phyloP scores from a whole-genome alignment of 805 yeast species.

The Yarrowia bubula region DNA sequence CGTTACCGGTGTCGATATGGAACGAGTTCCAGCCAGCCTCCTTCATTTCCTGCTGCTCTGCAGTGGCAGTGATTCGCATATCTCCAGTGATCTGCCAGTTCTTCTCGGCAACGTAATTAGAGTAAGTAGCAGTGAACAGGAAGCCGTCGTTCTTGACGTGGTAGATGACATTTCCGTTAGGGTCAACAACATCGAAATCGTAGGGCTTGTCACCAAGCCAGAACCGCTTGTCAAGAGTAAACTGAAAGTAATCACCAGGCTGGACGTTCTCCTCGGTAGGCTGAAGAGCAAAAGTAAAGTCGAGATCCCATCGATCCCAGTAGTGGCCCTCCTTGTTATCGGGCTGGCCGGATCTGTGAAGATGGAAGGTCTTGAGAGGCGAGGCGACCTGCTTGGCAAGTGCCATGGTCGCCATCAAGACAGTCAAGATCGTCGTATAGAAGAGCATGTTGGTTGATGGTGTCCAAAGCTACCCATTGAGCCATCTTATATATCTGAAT shows the following conservation, averaged over 20 bases:
- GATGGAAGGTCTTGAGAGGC: slow-evolving; percentile 6
- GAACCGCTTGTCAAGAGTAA: neutral
- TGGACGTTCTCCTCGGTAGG: slow-evolving; percentile 3
- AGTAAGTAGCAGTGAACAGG: neutral
- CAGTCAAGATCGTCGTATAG: neutral
- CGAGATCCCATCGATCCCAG: slow-evolving; percentile 4
- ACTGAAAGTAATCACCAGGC: slow-evolving; percentile 22
- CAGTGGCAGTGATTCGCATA: slow-evolving; percentile 6
- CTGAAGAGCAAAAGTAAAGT: neutral
- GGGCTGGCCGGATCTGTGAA: neutral
- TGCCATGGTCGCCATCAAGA: slow-evolving; percentile 10
- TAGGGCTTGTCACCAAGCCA: slow-evolving; percentile 18
- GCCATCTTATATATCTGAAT: neutral
- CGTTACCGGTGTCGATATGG: neutral
- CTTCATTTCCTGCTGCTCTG: neutral
- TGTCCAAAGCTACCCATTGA: neutral
- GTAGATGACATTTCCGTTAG: neutral
- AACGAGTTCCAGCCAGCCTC: neutral
- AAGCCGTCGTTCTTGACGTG: slow-evolving; percentile 7
- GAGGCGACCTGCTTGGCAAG: slow-evolving; percentile 16
- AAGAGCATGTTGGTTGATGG: neutral
- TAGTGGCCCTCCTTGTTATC: slow-evolving; percentile 3
- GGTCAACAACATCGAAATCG: slow-evolving; percentile 11
- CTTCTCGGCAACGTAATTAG: slow-evolving; percentile 7
- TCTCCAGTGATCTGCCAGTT: slow-evolving; percentile 1